Evolutionary conservation across 371 early-diverging fungal species (phyloP), one percentile per base, ranked within the genome.

Genomic region (Saksenaea oblongispora): DNA sequence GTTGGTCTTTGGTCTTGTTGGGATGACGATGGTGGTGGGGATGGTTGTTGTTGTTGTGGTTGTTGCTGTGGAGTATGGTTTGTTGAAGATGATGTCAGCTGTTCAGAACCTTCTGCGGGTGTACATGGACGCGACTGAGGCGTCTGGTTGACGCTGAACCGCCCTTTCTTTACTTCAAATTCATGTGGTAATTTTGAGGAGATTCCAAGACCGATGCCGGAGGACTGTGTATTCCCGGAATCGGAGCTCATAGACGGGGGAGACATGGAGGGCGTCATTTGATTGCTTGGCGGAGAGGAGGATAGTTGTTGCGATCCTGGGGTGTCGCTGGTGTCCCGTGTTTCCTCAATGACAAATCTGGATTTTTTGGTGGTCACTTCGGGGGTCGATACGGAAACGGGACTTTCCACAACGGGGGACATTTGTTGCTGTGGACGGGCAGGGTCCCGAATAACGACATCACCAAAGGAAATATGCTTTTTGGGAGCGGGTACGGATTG

Each of bases 121-220:
- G 51, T 47, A 22, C 51, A 47, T 26, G 51, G 51, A 22, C 51
- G 36, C 42, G 64, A 57, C 17, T 56, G 47, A 24, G 64, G 35
- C 10, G 36, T 58, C 54, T 84, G 84, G n/a, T 77, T 74, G 3
- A 88, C 76, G 68, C 84, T 84, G 61, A 88, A 88, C n/a, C 88
- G 66, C 15, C 88, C 87, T 54, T 85, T 87, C 65, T 78, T 84
- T 10, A 86, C 68, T 75, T 84, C 89, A 14, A 64, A 58, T n/a
- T 64, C 62, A 59, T 35, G 53, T 26, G 44, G 47, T 17, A 18
- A 34, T 61, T 26, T 61, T 53, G 17, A 61, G 13, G 36, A 47
- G 26, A 61, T 47, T 2, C 51, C 51, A 22, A 47, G 51, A 22
- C 51, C 51, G 22, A 47, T 47, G 11, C 60, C 26, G 34, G 10